Evolutionary conservation across 441 rosid genomes (phyloP).

Genomic region (Croton laevigatus): DNA sequence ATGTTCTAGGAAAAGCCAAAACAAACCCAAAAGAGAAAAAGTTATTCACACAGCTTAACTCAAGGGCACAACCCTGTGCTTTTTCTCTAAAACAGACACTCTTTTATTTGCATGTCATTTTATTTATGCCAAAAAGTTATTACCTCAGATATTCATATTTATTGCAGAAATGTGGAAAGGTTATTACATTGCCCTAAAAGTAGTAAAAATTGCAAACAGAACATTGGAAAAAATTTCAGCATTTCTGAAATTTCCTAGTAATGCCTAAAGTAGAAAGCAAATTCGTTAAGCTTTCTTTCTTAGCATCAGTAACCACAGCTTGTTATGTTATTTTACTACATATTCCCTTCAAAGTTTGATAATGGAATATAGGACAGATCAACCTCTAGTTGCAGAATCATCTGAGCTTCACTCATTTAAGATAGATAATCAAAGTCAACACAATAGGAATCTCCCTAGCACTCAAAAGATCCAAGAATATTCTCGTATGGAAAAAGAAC

Average conservation of each 20-base stretch:
- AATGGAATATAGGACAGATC: background rate
- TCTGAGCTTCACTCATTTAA: background rate
- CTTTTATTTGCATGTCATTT: background rate
- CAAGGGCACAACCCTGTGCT: slow-evolving; percentile 13
- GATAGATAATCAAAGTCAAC: slow-evolving; percentile 1
- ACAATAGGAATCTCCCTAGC: background rate
- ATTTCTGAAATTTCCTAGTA: background rate
- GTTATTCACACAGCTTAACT: slow-evolving; percentile 12
- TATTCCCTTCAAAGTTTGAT: background rate
- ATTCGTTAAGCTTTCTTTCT: background rate
- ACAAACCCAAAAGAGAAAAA: slow-evolving; percentile 16
- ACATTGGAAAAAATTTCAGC: background rate
- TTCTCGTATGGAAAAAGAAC: background rate
- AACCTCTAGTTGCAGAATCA: slow-evolving; percentile 1
- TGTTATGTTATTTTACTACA: background rate
- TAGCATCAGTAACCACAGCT: too few species aligned
- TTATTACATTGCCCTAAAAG: background rate
- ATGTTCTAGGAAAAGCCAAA: slow-evolving; percentile 46
- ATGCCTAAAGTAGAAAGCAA: background rate
- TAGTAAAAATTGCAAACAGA: background rate
- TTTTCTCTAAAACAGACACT: background rate
- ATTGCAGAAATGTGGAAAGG: background rate
- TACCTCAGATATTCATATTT: background rate
- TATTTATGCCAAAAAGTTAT: slow-evolving; percentile 11
- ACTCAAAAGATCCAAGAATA: background rate